Base-by-base conservation (phyloP, 805 yeast genomes). In the Schwanniomyces vanrijiae region DNA sequence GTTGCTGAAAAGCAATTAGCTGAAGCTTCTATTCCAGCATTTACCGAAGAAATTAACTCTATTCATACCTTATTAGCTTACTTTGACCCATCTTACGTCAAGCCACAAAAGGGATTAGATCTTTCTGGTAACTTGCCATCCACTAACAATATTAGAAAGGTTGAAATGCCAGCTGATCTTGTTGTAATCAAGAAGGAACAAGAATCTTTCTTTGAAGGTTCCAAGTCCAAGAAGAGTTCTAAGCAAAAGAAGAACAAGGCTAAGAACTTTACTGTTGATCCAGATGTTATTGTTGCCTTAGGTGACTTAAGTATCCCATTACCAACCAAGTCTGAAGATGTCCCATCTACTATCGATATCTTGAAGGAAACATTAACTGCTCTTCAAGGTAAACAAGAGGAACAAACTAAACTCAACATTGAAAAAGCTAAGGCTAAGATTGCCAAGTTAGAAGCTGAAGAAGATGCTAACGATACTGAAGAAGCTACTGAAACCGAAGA, bases 21-120 rank as follows among this genome's bases (percentile, higher is more conserved):
- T 44, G 87, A 82, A 52, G 90, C 90, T 40, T 81, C 87, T 22
- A 70, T 71, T 56, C 96, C 98, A 24, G 98, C 97, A 22, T 91
- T 86, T 71, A 81, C 85, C 49, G 71, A 71, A 39, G 96, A 94
- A 71, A 85, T 92, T 59, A 77, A 77, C 55, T 75, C 85, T 52
- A 87, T 94, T 60, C 88, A 90, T 67, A 73, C 78, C 46, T 76
- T 90, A 63, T 76, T 91, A 64, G 61, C 71, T 31, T 81, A 81
- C 68, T 88, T 94, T 57, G 96, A 90, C 62, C 94, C 95, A 55
- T 62, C 84, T 40, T 83, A 81, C 68, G 88, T 82, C 60, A 82
- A 80, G 65, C 82, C 86, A 43, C 71, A 68, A 45, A 62, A 64
- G 44, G 49, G 60, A 26, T 39, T 39, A 19, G 25, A 44, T 26